phyloP scores from a whole-genome alignment of 2,329 filamentous ascomycete species.

The Cladosporium sp. region DNA sequence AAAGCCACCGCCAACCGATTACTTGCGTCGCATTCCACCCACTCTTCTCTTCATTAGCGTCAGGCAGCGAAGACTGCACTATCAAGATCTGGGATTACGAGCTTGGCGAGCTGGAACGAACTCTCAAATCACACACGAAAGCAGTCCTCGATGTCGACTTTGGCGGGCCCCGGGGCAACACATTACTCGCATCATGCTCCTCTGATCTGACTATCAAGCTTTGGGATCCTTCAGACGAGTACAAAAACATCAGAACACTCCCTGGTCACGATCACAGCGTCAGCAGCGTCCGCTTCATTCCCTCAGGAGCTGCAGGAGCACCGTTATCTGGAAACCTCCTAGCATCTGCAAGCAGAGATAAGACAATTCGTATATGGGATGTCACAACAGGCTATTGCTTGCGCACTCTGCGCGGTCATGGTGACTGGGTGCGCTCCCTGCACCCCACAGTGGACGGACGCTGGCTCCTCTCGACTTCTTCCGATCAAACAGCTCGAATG shows the following conservation, averaged over 20 bases:
- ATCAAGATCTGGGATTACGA: constrained; percentile 99
- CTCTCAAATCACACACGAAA: constrained; percentile 87
- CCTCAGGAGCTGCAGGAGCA: constrained; percentile 72
- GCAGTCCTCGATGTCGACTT: constrained; percentile 86
- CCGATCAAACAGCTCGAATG: constrained; percentile 74
- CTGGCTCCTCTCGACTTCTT: constrained; percentile 76
- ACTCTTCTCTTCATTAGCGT: constrained; percentile 83
- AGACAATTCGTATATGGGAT: constrained; percentile 84
- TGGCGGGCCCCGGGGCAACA: constrained; percentile 76
- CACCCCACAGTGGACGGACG: constrained; percentile 76
- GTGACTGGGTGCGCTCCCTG: constrained; percentile 88
- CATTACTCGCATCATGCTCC: constrained; percentile 76
- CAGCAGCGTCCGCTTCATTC: constrained; percentile 82
- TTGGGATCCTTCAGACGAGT: constrained; percentile 88
- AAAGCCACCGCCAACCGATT: constrained; percentile 76
- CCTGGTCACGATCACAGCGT: constrained; percentile 91
- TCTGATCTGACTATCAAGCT: constrained; percentile 91
- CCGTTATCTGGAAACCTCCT: constrained; percentile 79
- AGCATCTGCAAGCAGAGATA: constrained; percentile 80
- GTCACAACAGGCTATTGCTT: constrained; percentile 89
- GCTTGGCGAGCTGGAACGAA: constrained; percentile 81
- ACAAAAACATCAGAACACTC: constrained; percentile 90
- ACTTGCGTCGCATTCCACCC: constrained; percentile 91
- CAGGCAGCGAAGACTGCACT: constrained; percentile 84
- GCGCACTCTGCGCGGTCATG: constrained; percentile 81